phyloP scores from a whole-genome alignment of 108 stramenopile species.

The Cyclostephanos tholiformis region DNA sequence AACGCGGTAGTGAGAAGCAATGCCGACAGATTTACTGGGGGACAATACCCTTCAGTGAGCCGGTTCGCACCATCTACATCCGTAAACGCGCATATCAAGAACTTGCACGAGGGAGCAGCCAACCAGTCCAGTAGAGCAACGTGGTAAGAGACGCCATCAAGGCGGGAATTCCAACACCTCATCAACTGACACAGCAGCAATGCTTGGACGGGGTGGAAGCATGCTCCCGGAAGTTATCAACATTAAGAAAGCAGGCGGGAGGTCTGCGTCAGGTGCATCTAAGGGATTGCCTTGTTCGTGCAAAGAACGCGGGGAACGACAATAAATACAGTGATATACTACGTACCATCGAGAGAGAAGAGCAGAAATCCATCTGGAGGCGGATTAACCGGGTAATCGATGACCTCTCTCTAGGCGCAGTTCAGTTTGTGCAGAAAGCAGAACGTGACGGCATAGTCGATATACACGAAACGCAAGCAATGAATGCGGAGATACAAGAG shows the following conservation, averaged over 20 bases:
- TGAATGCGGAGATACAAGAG: neutral
- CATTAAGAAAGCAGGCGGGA: neutral
- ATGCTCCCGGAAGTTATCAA: neutral
- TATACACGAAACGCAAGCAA: neutral
- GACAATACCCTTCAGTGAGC: too few relatives aligned
- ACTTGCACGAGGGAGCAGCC: too few relatives aligned
- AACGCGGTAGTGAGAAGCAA: too few relatives aligned
- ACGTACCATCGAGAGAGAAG: neutral
- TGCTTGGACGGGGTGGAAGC: neutral
- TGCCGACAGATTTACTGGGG: too few relatives aligned
- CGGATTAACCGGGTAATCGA: neutral
- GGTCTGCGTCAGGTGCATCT: neutral
- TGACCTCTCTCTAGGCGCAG: neutral
- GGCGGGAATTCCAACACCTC: neutral
- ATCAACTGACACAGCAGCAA: neutral
- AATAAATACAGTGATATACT: neutral
- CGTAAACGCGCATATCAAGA: too few relatives aligned
- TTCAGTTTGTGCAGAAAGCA: too few relatives aligned
- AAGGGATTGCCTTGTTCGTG: neutral
- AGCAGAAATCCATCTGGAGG: neutral
- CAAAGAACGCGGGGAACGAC: neutral
- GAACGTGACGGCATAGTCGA: too few relatives aligned
- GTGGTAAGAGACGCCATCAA: neutral
- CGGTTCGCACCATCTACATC: too few relatives aligned
- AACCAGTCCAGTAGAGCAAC: too few relatives aligned